Conservation (phyloP, 495 filamentous ascomycete species). For the Penicillium waksmanii region DNA sequence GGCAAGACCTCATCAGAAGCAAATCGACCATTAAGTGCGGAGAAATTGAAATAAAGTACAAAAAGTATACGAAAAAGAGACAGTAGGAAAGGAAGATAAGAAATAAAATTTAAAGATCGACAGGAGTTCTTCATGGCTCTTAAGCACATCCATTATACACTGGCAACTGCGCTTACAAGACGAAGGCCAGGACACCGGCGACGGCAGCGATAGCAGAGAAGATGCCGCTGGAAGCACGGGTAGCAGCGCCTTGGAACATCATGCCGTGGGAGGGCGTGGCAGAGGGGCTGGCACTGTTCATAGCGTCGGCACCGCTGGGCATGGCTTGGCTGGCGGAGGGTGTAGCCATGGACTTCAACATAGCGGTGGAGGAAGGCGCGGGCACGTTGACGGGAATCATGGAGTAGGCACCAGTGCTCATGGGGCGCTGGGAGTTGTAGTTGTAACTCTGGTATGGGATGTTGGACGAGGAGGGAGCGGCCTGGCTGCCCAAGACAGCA, state of each 20-base stretch:
- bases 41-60: conserved; percentile 13
- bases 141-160: conserved; percentile 6
- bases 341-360: conserved; percentile 16
- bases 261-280: conserved; percentile 20
- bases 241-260: conserved; percentile 34
- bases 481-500: conserved; percentile 1
- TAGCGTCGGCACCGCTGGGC: conserved; percentile 19
- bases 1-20: conserved; percentile 5
- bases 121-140: neutral
- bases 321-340: conserved; percentile 13
- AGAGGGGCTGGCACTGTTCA: conserved; percentile 19
- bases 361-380: conserved; percentile 16
- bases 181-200: conserved; percentile 37
- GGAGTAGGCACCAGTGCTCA: conserved; percentile 23
- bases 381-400: conserved; percentile 42
- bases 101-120: conserved; percentile 4
- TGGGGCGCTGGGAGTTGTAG: conserved; percentile 17
- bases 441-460: conserved; percentile 12
- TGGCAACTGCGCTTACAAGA: conserved; percentile 30
- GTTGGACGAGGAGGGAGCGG: conserved; percentile 13
- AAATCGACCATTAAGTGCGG: conserved; percentile 23
- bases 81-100: conserved; percentile 1
- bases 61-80: conserved; percentile 15
- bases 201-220: conserved; percentile 34
- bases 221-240: conserved; percentile 33